Evolutionary conservation across 331 rosid species (phyloP), one percentile per base, ranked within the genome.

Genomic region (Pyracantha coccinea): DNA sequence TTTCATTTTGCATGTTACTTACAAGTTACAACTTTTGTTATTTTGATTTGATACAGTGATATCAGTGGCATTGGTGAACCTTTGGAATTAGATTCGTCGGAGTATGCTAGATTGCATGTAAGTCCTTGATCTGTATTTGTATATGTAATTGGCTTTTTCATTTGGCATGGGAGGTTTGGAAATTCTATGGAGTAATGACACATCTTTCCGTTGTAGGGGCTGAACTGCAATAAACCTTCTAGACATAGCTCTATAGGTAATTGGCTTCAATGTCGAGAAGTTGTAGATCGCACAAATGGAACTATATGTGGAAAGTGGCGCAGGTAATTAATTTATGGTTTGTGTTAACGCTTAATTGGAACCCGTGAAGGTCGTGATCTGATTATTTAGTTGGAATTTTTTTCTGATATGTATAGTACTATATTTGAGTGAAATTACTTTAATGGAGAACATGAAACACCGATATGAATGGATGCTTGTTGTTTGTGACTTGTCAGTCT

Each of bases 221-320:
- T 32, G 77, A 79, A 78, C 67, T 12, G 55, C 74, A 76, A 68
- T 72, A 88, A 71, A 83, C 78, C 86, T 61, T 67, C 68, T 66
- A 80, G 75, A 77, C 32, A 54, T 33, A 55, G 87, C 80, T 74
- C 96, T 59, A 82, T 89, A 53, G 83, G 91, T 73, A 93, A 93
- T 79, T 93, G 98, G 96, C 89, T 93, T 86, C 97, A 91, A 84
- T 93, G 98, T 75, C 91, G 60, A 38, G 89, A 76, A 75, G 81
- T 86, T 78, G 71, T 86, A 28, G 85, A 80, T 20, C 71, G 77
- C 84, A 78, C 77, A 60, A 84, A 81, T 6, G 87, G 85, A 84
- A 78, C 71, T 59, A 78, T 78, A 28, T 93, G 98, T 79, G 98
- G 98, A 78, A 93, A 89, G 83, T 93, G 96, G 96, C 97, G 96